A percentile compares a stretch with the other conserved stretches of the same genome.
phyloP scores from a whole-genome alignment of 2,329 filamentous ascomycete genomes.

The Alternaria sp. region DNA sequence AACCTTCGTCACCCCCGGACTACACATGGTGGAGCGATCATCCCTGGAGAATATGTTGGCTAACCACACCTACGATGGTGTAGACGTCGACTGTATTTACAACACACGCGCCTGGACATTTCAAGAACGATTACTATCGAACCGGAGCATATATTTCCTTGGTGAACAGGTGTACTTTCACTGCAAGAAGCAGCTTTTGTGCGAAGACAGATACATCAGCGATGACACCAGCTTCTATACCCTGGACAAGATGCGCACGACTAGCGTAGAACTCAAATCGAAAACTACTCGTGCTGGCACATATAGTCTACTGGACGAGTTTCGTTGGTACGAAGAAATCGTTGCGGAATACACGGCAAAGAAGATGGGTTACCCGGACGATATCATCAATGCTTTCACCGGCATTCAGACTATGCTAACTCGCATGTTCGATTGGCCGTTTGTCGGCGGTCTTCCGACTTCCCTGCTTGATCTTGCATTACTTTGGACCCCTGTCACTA shows the following conservation, averaged over 20 bases:
- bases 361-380: conserved; percentile 1
- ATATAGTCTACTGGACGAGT: conserved; percentile 5
- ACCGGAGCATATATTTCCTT: conserved; percentile 9
- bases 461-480: conserved; percentile 7
- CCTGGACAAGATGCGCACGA: neutral
- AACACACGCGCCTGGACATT: conserved; percentile 19
- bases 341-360: conserved; percentile 6
- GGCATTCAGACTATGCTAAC: conserved; percentile 1
- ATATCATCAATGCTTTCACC: conserved; percentile 9
- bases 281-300: neutral
- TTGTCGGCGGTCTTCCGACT: neutral
- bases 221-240: conserved; percentile 2
- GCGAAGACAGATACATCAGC: neutral
- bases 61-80: neutral
- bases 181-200: neutral
- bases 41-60: conserved; percentile 1
- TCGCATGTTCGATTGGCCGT: conserved; percentile 3
- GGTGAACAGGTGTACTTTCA: conserved; percentile 10
- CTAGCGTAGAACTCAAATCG: neutral
- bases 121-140: conserved; percentile 14
- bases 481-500: conserved; percentile 5
- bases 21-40: conserved; percentile 5
- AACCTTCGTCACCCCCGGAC: conserved; percentile 1
- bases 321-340: conserved; percentile 11
- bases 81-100: neutral